Evolutionary conservation across 2,329 filamentous ascomycete species (phyloP), one percentile per base, ranked within the genome.

Genomic region (Eurotiales sp.): DNA sequence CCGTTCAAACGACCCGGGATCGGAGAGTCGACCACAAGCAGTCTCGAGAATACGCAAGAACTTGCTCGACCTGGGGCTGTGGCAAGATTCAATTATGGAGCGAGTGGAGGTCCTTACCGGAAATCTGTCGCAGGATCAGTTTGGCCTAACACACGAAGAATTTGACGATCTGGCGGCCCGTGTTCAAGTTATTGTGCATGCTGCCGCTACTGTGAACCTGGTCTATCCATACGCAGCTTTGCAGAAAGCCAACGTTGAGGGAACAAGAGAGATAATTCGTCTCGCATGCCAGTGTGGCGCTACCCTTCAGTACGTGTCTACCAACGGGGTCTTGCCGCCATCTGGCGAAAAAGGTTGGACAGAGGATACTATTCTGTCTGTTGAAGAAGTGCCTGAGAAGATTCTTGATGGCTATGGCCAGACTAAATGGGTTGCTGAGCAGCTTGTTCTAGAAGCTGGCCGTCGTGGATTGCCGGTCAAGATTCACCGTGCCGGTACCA

Each of bases 161-260:
- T 91, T 89, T 58, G 77, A 84, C 21, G 77, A 83, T 23, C 75
- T 91, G 7, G 84, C 83, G 1, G 67, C 73, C 10, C 80, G 83
- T 6, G 77, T 88, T 1, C 77, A 91, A 55, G 87, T 90, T 30
- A 85, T 92, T 51, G 76, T 91, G 1, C 88, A 92, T 63, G 85
- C 87, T 30, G 88, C 83, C 22, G 88, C 88, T 4, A 87, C 84
- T 0, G 88, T 92, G 61, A 90, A 90, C 63, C 73, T 92, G 44
- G 86, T 92, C 0, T 91, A 92, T 58, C 87, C 88, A 0, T 91
- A 91, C 58, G 88, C 87, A 37, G 85, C 87, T 0, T 73, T 92
- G 58, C 80, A 87, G 48, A 81, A 79, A 46, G 81, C 87, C 52
- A 92, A 92, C 58, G 85, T 92, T 2, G 82, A 82, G n/a, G 88